These are phyloP conservation scores for Begonia peltatifolia DNA, from an alignment of 306 rosid genomes.

Conservation along the genomic window DNA sequence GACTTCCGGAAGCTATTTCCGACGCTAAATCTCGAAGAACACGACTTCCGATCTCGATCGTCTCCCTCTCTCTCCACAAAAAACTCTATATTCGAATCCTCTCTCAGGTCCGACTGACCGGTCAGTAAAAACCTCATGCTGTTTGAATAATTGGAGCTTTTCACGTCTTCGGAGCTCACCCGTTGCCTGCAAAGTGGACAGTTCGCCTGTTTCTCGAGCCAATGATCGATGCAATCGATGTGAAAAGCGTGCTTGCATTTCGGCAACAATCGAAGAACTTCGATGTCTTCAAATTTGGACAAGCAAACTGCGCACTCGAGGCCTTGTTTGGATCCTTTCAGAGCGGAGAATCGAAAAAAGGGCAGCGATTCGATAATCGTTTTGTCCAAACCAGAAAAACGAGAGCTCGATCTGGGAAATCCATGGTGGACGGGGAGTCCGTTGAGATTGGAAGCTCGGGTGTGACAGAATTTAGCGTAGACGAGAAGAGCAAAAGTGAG, in stretches of 20 bases:
- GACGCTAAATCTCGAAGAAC: slow-evolving; percentile 65
- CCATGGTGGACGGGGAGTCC: slow-evolving; percentile 15
- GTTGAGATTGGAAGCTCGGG: slow-evolving; percentile 8
- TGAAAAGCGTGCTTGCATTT: slow-evolving; percentile 93
- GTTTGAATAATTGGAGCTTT: slow-evolving; percentile 35
- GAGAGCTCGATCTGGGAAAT: slow-evolving; percentile 37
- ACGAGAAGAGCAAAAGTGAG: slow-evolving; percentile 50
- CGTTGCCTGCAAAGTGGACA: slow-evolving; percentile 83
- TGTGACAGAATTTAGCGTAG: slow-evolving; percentile 46
- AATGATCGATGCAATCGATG: slow-evolving; percentile 68
- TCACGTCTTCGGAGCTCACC: slow-evolving; percentile 49
- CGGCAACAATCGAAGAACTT: slow-evolving; percentile 63
- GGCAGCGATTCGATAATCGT: slow-evolving; percentile 84
- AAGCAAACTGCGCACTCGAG: slow-evolving; percentile 82
- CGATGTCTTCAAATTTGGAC: slow-evolving; percentile 73
- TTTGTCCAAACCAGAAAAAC: slow-evolving; percentile 74
- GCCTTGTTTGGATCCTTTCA: slow-evolving; percentile 74
- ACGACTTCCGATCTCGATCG: slow-evolving; percentile 6
- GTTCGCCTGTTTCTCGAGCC: slow-evolving; percentile 88
- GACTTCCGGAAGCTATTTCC: slow-evolving; percentile 77
- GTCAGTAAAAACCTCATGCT: slow-evolving; percentile 47
- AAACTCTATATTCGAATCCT: slow-evolving; percentile 62
- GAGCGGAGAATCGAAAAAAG: slow-evolving; percentile 75
- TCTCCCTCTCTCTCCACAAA: slow-evolving; percentile 80
- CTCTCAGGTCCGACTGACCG: slow-evolving; percentile 26